phyloP scores from a whole-genome alignment of 2,329 filamentous ascomycete genomes.

The Ophiocordyceps unilateralis region DNA sequence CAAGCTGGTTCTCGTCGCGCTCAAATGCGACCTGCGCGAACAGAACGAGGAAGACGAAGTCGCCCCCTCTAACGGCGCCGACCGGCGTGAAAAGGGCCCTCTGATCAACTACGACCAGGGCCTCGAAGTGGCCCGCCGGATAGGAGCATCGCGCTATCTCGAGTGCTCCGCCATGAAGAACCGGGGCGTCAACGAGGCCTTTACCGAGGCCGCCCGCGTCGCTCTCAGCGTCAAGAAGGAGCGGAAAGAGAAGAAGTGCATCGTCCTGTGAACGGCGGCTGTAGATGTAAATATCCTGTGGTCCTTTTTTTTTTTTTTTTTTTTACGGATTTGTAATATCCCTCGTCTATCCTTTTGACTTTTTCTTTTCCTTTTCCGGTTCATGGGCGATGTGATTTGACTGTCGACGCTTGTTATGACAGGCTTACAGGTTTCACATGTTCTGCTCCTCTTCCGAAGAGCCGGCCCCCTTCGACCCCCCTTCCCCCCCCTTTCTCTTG shows the following conservation, averaged over 20 bases:
- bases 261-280: constrained; percentile 30
- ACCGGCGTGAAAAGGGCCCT: constrained; percentile 42
- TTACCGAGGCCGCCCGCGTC: constrained; percentile 91
- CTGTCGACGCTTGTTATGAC: neutral
- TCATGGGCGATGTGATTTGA: neutral
- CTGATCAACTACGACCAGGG: constrained; percentile 86
- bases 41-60: constrained; percentile 55
- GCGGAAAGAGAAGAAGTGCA: constrained; percentile 43
- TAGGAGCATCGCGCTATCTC: constrained; percentile 84
- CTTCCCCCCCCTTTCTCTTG: too few relatives aligned
- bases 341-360: neutral
- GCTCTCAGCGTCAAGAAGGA: constrained; percentile 59
- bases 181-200: constrained; percentile 93
- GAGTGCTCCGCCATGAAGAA: constrained; percentile 99
- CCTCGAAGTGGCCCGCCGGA: constrained; percentile 75
- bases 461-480: too few relatives aligned
- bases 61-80: constrained; percentile 22
- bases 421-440: neutral
- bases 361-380: neutral
- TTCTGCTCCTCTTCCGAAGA: too few relatives aligned
- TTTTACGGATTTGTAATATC: neutral
- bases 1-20: constrained; percentile 82
- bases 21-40: constrained; percentile 93
- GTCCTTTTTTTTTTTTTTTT: too few relatives aligned
- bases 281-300: neutral